Evolutionary conservation across 1,284 basidiomycete species (phyloP).

Genomic region (Ustilago crameri): DNA sequence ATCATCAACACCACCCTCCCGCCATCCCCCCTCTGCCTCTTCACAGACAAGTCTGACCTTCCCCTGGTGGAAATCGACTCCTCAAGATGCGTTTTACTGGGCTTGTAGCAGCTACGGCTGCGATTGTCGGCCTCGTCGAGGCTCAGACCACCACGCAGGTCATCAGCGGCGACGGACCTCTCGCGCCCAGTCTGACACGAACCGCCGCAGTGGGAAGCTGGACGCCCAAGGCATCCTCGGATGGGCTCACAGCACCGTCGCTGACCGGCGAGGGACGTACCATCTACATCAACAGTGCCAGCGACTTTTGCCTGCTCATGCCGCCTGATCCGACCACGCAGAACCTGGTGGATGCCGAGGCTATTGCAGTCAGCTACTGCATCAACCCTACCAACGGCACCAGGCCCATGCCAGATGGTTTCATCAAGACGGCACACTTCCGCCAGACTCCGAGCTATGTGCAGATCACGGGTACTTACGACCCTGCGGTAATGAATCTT

Average conservation of each 20-base stretch:
- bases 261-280: slow-evolving; percentile 36
- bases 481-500: slow-evolving; percentile 60
- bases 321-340: slow-evolving; percentile 59
- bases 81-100: slow-evolving; percentile 24
- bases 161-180: slow-evolving; percentile 41
- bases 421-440: slow-evolving; percentile 62
- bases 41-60: neutral
- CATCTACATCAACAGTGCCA: slow-evolving; percentile 53
- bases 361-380: slow-evolving; percentile 62
- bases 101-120: slow-evolving; percentile 19
- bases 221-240: slow-evolving; percentile 31
- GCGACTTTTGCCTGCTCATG: slow-evolving; percentile 61
- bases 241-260: slow-evolving; percentile 27
- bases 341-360: slow-evolving; percentile 64
- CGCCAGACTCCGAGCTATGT: slow-evolving; percentile 50
- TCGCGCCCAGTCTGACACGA: slow-evolving; percentile 28
- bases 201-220: slow-evolving; percentile 44
- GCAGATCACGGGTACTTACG: slow-evolving; percentile 58
- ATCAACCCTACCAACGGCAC: slow-evolving; percentile 57
- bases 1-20: too few species aligned
- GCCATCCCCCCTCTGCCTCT: too few species aligned
- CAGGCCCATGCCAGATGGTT: slow-evolving; percentile 59
- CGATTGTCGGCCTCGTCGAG: slow-evolving; percentile 19
- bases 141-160: slow-evolving; percentile 22
- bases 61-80: neutral